A percentile compares a stretch with the other conserved stretches of the same genome.
phyloP scores from a whole-genome alignment of 768 basidiomycete species.

The Termitomyces sp. region DNA sequence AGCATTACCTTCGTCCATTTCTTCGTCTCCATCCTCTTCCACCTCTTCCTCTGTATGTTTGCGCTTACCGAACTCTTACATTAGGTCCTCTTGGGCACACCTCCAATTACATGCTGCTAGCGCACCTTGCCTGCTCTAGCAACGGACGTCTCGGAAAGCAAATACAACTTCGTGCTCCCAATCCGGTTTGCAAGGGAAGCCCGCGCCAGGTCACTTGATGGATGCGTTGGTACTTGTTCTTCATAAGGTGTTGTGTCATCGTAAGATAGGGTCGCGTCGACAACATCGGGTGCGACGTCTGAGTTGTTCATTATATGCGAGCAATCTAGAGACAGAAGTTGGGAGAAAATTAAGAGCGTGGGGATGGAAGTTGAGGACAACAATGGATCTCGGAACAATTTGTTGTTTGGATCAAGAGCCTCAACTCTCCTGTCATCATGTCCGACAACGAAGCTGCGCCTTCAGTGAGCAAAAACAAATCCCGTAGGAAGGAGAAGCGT shows the following conservation, averaged over 20 bases:
- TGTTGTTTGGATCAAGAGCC: constrained; percentile 2
- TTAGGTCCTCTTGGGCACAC: constrained; percentile 37
- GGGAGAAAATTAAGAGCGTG: constrained; percentile 2
- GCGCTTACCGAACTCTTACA: constrained; percentile 41
- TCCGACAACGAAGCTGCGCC: constrained; percentile 36
- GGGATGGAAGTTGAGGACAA: background rate
- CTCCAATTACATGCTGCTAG: constrained; percentile 34
- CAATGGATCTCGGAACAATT: constrained; percentile 9
- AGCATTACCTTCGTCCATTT: constrained; percentile 28
- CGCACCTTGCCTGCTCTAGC: constrained; percentile 70
- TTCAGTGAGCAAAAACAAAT: constrained; percentile 76
- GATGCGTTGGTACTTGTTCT: constrained; percentile 40
- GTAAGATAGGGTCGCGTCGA: constrained; percentile 36
- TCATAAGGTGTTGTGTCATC: constrained; percentile 53
- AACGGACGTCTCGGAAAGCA: constrained; percentile 63
- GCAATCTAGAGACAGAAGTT: constrained; percentile 4
- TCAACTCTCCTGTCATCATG: constrained; percentile 22
- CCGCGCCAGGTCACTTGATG: constrained; percentile 21
- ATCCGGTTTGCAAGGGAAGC: constrained; percentile 61
- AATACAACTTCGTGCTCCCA: constrained; percentile 67
- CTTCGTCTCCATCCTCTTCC: constrained; percentile 24
- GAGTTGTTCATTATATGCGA: constrained; percentile 42
- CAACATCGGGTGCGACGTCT: constrained; percentile 23
- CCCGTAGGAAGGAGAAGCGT: constrained; percentile 95
- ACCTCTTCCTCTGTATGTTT: constrained; percentile 30